A percentile compares a stretch with the other conserved stretches of the same genome.
Evolutionary conservation across 345 rosid genomes (phyloP).

Genomic region (Trapa incisa): DNA sequence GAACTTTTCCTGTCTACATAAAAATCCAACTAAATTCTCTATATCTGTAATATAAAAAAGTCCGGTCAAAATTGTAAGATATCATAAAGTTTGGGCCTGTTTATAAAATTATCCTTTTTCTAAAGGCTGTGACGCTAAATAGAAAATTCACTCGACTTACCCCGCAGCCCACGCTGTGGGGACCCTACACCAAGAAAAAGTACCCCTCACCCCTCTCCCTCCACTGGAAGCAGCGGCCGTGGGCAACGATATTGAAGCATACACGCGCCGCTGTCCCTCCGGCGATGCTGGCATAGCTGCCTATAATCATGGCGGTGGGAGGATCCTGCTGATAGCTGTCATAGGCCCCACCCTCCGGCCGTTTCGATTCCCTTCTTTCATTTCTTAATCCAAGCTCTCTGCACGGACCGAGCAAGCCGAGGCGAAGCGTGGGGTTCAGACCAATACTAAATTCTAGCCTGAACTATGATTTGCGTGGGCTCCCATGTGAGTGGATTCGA

Average conservation of each 20-base stretch:
- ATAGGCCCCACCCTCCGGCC: neutral
- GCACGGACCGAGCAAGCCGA: neutral
- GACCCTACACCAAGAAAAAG: neutral
- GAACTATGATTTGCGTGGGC: conserved; percentile 5
- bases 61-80: no score
- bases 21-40: no score
- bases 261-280: neutral
- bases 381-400: neutral
- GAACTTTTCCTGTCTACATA: no score
- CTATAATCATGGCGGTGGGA: conserved; percentile 5
- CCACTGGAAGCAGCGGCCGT: neutral
- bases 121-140: no score
- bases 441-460: neutral
- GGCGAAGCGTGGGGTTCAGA: conserved; percentile 12
- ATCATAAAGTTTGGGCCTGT: no score
- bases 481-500: conserved; percentile 12
- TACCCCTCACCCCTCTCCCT: no score
- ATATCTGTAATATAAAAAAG: no score
- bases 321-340: neutral
- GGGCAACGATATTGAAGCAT: neutral
- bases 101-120: no score
- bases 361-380: neutral
- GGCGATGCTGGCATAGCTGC: neutral
- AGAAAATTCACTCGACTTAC: neutral
- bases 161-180: neutral